phyloP scores from a whole-genome alignment of 805 yeast species.

The Wickerhamiella brachini region DNA sequence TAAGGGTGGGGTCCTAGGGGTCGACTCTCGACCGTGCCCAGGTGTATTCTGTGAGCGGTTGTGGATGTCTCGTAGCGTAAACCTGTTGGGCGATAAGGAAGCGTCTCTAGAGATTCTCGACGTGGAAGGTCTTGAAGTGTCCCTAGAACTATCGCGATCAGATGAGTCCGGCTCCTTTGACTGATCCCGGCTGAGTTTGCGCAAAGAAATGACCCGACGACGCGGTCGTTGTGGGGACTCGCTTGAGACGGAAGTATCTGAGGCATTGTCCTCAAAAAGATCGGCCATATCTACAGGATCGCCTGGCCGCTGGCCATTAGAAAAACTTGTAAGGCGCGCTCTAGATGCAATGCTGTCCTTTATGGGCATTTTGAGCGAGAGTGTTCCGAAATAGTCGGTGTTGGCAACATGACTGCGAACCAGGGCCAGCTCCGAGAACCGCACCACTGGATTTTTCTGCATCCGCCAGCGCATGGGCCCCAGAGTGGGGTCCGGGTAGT shows the following conservation, averaged over 20 bases:
- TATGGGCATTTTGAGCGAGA: background rate
- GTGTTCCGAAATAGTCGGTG: background rate
- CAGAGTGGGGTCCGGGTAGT: constrained; percentile 15
- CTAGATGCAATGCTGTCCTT: background rate
- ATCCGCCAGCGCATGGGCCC: constrained; percentile 18
- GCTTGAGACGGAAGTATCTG: background rate
- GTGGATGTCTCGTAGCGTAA: background rate
- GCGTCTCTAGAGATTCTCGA: no score
- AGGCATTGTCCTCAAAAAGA: background rate
- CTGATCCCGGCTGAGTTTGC: background rate
- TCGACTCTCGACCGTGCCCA: background rate
- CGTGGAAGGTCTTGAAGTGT: no score
- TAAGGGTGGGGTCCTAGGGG: background rate
- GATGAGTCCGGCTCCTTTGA: no score
- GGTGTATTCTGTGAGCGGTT: background rate
- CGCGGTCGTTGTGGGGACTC: background rate
- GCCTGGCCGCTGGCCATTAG: background rate
- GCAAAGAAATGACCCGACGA: constrained; percentile 12
- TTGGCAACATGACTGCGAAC: background rate
- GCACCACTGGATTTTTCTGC: constrained; percentile 1
- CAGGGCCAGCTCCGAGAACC: background rate
- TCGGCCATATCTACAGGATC: background rate
- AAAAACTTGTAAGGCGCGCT: background rate
- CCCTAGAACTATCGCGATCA: no score
- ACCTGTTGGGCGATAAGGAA: background rate